Conservation (phyloP, 129 eudicot species). For the Solidago caesia region DNA sequence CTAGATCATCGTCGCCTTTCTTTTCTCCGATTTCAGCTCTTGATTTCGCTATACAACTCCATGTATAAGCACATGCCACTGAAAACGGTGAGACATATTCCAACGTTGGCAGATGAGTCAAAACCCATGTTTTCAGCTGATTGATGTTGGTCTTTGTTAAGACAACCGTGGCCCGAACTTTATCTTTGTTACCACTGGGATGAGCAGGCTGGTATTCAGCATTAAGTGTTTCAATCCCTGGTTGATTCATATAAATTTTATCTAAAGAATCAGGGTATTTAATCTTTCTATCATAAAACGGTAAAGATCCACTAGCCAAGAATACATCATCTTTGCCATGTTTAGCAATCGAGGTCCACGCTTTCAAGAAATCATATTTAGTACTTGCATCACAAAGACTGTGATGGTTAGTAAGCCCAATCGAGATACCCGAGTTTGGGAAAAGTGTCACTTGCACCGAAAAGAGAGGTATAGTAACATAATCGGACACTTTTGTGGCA, state of each 20-base stretch:
- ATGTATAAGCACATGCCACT: slow-evolving; percentile 29
- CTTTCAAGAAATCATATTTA: slow-evolving; percentile 28
- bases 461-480: slow-evolving; percentile 28
- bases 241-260: slow-evolving; percentile 11
- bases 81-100: slow-evolving; percentile 42
- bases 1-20: slow-evolving; percentile 18
- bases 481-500: slow-evolving; percentile 12
- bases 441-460: slow-evolving; percentile 44
- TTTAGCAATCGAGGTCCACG: slow-evolving; percentile 45
- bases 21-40: neutral
- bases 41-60: slow-evolving; percentile 41
- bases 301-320: slow-evolving; percentile 15
- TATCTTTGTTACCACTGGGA: slow-evolving; percentile 20
- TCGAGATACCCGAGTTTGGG: slow-evolving; percentile 29
- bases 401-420: slow-evolving; percentile 45
- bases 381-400: slow-evolving; percentile 37
- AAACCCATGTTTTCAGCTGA: slow-evolving; percentile 30
- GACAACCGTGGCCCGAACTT: slow-evolving; percentile 42
- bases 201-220: slow-evolving; percentile 18
- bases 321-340: slow-evolving; percentile 20
- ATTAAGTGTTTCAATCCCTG: neutral
- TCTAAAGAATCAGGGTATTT: slow-evolving; percentile 26
- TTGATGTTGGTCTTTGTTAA: slow-evolving; percentile 26
- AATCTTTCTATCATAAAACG: slow-evolving; percentile 37
- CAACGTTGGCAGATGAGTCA: neutral